phyloP scores from a whole-genome alignment of 1,139 yeast species.

The Geotrichum klebahnii region DNA sequence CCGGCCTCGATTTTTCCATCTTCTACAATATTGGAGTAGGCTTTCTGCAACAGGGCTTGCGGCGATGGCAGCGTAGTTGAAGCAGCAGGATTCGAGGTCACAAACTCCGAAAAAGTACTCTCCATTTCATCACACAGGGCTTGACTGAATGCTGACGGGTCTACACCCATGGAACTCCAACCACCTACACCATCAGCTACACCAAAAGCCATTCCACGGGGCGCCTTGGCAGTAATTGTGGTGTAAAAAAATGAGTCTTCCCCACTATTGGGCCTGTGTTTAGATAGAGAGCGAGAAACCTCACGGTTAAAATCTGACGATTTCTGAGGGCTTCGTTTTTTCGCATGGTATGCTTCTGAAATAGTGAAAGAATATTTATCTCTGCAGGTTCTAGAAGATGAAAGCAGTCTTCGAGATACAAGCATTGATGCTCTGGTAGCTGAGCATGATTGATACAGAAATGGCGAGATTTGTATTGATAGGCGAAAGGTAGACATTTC shows the following conservation, averaged over 20 bases:
- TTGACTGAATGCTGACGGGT: conserved; percentile 50
- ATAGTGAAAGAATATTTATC: conserved; percentile 11
- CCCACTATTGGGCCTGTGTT: conserved; percentile 48
- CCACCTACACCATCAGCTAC: conserved; percentile 99
- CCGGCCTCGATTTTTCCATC: conserved; percentile 63
- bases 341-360: conserved; percentile 18
- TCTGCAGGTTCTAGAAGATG: conserved; percentile 2
- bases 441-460: not conserved
- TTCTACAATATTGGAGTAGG: conserved; percentile 10
- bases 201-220: conserved; percentile 59
- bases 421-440: not conserved
- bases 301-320: not conserved
- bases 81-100: not conserved
- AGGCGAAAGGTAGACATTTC: not conserved
- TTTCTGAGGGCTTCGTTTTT: conserved; percentile 8
- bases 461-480: not conserved
- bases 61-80: conserved; percentile 40
- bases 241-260: conserved; percentile 79
- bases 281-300: not conserved
- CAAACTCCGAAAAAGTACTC: conserved; percentile 18
- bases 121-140: conserved; percentile 38
- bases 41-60: conserved; percentile 27
- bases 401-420: not conserved
- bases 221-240: conserved; percentile 37
- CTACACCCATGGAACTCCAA: conserved; percentile 90